These are phyloP conservation scores for Kluyveromyces starmeri DNA, from an alignment of 805 yeast genomes.

Conservation along the genomic window DNA sequence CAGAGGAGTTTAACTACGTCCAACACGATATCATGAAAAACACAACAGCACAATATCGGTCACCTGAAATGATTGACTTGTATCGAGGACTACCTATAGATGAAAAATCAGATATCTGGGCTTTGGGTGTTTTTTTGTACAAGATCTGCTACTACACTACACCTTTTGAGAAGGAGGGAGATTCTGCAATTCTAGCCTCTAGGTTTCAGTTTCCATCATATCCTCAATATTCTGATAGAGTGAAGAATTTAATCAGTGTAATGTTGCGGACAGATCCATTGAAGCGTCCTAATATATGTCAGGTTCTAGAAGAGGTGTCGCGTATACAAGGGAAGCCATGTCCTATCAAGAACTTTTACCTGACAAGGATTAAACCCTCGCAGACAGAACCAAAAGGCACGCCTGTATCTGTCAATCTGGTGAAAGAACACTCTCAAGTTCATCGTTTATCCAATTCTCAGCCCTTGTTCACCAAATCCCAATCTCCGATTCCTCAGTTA, in stretches of 20 bases:
- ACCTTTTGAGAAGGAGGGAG: constrained; percentile 82
- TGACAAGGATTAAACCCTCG: constrained; percentile 20
- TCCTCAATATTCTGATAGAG: constrained; percentile 51
- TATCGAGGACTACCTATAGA: constrained; percentile 61
- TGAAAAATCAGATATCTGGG: constrained; percentile 83
- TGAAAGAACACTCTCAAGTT: background rate
- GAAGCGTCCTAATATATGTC: constrained; percentile 65
- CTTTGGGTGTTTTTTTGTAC: constrained; percentile 68
- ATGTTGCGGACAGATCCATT: constrained; percentile 58
- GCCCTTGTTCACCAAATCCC: background rate
- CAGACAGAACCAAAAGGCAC: constrained; percentile 2
- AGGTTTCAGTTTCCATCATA: constrained; percentile 42
- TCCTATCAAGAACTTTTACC: constrained; percentile 33
- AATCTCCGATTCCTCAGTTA: background rate
- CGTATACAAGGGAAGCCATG: constrained; percentile 45
- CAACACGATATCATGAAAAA: constrained; percentile 66
- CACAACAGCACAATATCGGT: constrained; percentile 70
- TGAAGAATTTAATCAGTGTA: constrained; percentile 55
- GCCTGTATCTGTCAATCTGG: background rate
- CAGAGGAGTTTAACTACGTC: constrained; percentile 49
- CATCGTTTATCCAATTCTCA: background rate
- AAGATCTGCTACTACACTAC: constrained; percentile 90
- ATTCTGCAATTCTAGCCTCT: constrained; percentile 66
- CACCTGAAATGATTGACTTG: constrained; percentile 79
- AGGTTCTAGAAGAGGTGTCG: constrained; percentile 59